Conservation (phyloP, 1,284 basidiomycete species). For the Trichosporon sp. region DNA sequence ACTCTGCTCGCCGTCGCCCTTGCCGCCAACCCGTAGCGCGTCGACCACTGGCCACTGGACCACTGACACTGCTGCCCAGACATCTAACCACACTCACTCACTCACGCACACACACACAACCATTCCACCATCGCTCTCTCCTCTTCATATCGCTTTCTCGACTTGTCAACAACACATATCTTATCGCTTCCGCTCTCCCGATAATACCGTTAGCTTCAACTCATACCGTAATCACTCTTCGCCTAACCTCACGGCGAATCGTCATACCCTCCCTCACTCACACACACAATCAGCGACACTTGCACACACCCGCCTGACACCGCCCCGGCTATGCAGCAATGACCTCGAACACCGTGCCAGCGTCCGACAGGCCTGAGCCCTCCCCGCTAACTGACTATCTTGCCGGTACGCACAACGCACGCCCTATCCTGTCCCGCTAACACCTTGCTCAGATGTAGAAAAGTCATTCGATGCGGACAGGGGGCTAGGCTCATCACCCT, state of each 20-base stretch:
- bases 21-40: background rate
- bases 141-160: too few species aligned
- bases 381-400: slow-evolving; percentile 32
- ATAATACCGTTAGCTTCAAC: background rate
- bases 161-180: background rate
- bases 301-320: background rate
- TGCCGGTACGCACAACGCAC: slow-evolving; percentile 25
- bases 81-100: too few species aligned
- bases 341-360: slow-evolving; percentile 1
- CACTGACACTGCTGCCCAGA: background rate
- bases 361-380: slow-evolving; percentile 12
- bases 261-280: background rate
- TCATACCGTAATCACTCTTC: background rate
- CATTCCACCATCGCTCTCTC: background rate
- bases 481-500: slow-evolving; percentile 8
- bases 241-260: too few species aligned
- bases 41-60: background rate
- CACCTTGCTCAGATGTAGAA: slow-evolving; percentile 26
- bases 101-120: background rate
- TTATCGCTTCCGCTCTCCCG: background rate
- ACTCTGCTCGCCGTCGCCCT: background rate
- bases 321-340: slow-evolving; percentile 17
- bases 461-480: slow-evolving; percentile 27
- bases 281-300: background rate
- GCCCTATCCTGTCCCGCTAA: background rate